Base-by-base conservation (phyloP, 805 yeast genomes). In the Lipomyces starkeyi region DNA sequence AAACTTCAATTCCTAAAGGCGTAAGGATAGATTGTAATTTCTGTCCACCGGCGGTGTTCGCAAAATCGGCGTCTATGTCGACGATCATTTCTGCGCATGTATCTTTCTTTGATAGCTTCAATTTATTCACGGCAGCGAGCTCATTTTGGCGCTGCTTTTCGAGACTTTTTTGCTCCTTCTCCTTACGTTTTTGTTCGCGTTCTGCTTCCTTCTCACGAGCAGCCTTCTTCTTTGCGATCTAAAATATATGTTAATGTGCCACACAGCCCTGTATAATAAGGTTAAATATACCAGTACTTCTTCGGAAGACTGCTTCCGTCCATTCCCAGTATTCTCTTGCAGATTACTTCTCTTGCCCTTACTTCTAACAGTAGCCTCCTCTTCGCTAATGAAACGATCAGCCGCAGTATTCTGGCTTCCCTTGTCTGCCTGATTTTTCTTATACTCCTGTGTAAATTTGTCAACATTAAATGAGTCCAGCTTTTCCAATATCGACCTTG, bases 31-130 rank as follows among this genome's bases (percentile, higher is more conserved):
- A 52, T 17, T 5, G 34, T 20, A 71, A 17, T 9, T 62, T 59
- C 59, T 61, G 55, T 22, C 73, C 73, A 17, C 61, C 32, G 3
- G 27, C 54, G 22, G 60, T 59, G 29, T 27, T 22, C 25, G 66
- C 59, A 54, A 63, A 60, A n/a, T 58, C 62, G n/a, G 58, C 32
- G 56, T 64, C 71, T n/a, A 66, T 53, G 55, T 70, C 71, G n/a
- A 67, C 67, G 29, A 71, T 71, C 69, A 71, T 70, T 35, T 71
- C 73, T 6, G 66, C 59, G 35, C 63, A 60, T 8, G 64, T 57
- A 2, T 65, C 70, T 20, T 55, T 58, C 54, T 59, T 66, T 13
- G 67, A 58, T 6, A 47, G 54, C 43, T 57, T 61, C 25, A 71
- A 60, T 47, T 57, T 62, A 58, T 71, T 71, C 11, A 71, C 62